phyloP scores from a whole-genome alignment of 208 protist species.

The Wallacemonas sp. region DNA sequence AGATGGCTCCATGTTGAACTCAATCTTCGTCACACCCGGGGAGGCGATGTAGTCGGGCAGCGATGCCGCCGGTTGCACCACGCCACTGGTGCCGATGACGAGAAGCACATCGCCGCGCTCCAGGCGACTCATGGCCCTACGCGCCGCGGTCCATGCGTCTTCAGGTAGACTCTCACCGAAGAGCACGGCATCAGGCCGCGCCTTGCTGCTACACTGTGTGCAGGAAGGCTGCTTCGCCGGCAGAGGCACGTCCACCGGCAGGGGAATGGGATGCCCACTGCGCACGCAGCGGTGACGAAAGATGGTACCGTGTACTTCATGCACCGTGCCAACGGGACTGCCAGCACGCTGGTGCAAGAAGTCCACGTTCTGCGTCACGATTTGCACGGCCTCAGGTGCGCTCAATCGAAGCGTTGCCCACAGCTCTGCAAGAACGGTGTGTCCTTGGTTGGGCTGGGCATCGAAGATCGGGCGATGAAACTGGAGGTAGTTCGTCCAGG shows the following conservation, averaged over 20 bases:
- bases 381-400: slow-evolving; percentile 13
- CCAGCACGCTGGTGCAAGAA: slow-evolving; percentile 46
- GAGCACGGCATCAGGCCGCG: slow-evolving; percentile 27
- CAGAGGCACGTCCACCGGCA: slow-evolving; percentile 15
- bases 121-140: slow-evolving; percentile 1
- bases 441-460: slow-evolving; percentile 35
- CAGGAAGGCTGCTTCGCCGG: slow-evolving; percentile 24
- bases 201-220: slow-evolving; percentile 20
- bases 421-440: slow-evolving; percentile 28
- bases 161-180: slow-evolving; percentile 27
- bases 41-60: slow-evolving; percentile 9
- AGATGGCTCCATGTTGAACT: slow-evolving; percentile 21
- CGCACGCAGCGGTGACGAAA: slow-evolving; percentile 31
- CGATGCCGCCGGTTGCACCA: slow-evolving; percentile 26
- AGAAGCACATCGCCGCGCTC: slow-evolving; percentile 21
- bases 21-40: slow-evolving; percentile 25
- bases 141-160: slow-evolving; percentile 11
- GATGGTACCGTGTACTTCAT: slow-evolving; percentile 46
- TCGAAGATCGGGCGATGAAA: slow-evolving; percentile 31
- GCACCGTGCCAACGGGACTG: slow-evolving; percentile 9
- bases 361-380: slow-evolving; percentile 65
- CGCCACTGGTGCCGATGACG: slow-evolving; percentile 27
- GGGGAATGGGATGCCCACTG: slow-evolving; percentile 21
- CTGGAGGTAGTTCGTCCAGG: slow-evolving; percentile 26
- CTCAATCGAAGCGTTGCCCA: neutral